Conservation (phyloP, 805 yeast genomes). For the Starmerella kuoi region DNA sequence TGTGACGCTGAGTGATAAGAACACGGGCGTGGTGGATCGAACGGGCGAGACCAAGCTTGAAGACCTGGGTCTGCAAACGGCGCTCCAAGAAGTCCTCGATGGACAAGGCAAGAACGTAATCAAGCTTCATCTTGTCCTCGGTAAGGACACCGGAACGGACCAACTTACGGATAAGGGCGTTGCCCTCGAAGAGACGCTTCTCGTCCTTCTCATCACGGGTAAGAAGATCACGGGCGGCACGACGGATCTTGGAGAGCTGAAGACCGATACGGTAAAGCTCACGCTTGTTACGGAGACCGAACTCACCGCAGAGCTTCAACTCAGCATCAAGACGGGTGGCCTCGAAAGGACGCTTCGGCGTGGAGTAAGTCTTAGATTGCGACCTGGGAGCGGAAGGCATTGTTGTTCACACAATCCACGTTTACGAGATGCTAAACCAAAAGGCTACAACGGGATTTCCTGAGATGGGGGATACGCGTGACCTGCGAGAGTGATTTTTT, state of each 20-base stretch:
- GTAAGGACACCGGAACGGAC: conserved; percentile 98
- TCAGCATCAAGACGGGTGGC: conserved; percentile 99
- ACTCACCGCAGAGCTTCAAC: conserved; percentile 98
- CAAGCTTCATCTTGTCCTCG: conserved; percentile 99
- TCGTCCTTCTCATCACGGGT: conserved; percentile 99
- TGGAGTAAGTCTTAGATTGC: conserved; percentile 98
- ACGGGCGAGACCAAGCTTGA: conserved; percentile 98
- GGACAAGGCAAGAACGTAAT: conserved; percentile 97
- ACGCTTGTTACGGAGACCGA: conserved; percentile 99
- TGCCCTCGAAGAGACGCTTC: conserved; percentile 99
- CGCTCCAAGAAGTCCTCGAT: conserved; percentile 99
- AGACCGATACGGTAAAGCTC: conserved; percentile 99
- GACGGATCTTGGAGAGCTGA: conserved; percentile 98
- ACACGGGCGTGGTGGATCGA: conserved; percentile 99
- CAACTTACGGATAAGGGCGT: conserved; percentile 98
- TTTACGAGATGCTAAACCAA: conserved; percentile 7
- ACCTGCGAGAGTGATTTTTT: conserved; percentile 10
- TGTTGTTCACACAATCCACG: conserved; percentile 19
- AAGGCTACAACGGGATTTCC: background rate
- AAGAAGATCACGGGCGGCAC: conserved; percentile 99
- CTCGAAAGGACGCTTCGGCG: conserved; percentile 99
- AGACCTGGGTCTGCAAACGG: conserved; percentile 99
- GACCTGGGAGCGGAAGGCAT: conserved; percentile 62
- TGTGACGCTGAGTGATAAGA: conserved; percentile 96
- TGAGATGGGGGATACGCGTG: conserved; percentile 2